Conservation (phyloP, 2,329 filamentous ascomycete species). For the Pseudogymnoascus sp. region DNA sequence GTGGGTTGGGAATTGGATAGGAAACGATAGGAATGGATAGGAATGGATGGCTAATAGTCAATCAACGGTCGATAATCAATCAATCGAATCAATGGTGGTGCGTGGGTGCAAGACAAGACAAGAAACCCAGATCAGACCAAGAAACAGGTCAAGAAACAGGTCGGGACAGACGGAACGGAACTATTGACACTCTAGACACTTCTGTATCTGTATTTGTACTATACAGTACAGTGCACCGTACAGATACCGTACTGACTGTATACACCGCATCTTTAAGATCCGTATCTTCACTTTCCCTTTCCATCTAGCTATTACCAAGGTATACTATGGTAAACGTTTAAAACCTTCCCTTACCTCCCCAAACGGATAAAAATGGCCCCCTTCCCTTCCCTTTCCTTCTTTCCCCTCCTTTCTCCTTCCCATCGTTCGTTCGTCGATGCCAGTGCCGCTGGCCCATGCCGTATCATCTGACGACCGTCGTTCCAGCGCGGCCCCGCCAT, state of each 20-base stretch:
- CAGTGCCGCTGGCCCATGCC: not conserved
- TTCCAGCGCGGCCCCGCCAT: not conserved
- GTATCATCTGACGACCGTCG: constrained; percentile 2
- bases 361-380: not conserved
- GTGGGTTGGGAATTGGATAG: not conserved
- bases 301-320: not conserved
- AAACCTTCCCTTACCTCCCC: not conserved
- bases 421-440: not conserved
- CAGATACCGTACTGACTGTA: not conserved
- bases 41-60: not conserved
- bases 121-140: not conserved
- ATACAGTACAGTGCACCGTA: too few relatives aligned
- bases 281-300: not conserved
- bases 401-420: not conserved
- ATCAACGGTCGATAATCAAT: not conserved
- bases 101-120: not conserved
- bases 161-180: not conserved
- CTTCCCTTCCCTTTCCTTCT: not conserved
- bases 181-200: not conserved
- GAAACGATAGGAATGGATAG: not conserved
- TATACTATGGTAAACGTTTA: not conserved
- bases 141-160: constrained; percentile 5
- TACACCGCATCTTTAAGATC: not conserved
- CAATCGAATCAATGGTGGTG: not conserved
- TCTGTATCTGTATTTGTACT: not conserved